Evolutionary conservation across 2,329 filamentous ascomycete genomes (phyloP).

Genomic region (Cordyceps cicadae): DNA sequence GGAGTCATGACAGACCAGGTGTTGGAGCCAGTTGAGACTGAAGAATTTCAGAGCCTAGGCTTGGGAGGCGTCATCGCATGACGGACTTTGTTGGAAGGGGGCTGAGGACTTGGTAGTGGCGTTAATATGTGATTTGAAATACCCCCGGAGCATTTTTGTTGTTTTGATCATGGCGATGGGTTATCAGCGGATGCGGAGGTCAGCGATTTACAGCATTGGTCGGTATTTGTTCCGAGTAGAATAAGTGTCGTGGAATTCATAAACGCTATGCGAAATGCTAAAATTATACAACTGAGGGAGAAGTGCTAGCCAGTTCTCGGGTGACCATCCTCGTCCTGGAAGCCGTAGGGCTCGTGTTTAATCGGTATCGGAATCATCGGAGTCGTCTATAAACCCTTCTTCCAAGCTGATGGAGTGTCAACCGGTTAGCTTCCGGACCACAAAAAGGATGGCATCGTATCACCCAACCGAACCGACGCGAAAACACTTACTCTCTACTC

Average conservation of each 20-base stretch:
- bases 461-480: too few relatives aligned
- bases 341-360: neutral
- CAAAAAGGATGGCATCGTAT: neutral
- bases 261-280: conserved; percentile 11
- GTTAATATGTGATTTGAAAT: neutral
- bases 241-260: conserved; percentile 8
- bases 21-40: neutral
- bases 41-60: neutral
- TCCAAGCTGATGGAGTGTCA: conserved; percentile 22
- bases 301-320: too few relatives aligned
- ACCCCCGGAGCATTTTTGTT: neutral
- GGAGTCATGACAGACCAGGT: neutral
- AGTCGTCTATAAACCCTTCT: conserved; percentile 38
- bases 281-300: neutral
- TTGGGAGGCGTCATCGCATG: neutral
- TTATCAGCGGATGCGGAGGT: neutral
- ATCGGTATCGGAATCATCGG: conserved; percentile 23
- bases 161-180: neutral
- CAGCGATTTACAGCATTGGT: neutral
- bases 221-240: neutral
- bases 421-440: neutral
- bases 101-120: neutral
- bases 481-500: conserved; percentile 57
- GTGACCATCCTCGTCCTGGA: too few relatives aligned
- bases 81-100: neutral